Conservation (phyloP, 805 yeast genomes). For the Candida maris region DNA sequence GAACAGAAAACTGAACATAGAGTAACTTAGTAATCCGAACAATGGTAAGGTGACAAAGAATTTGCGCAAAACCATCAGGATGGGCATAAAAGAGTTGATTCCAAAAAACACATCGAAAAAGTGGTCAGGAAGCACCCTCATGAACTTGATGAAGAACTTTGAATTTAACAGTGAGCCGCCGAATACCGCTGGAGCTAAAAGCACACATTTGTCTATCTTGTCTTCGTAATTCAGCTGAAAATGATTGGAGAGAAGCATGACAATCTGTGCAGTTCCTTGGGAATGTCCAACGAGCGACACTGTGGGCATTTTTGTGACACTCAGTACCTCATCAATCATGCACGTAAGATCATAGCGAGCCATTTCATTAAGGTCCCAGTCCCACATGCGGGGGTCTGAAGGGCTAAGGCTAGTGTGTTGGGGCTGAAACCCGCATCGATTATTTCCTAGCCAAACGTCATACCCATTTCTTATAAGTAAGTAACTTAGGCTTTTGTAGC, state of each 20-base stretch:
- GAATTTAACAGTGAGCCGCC: slow-evolving; percentile 75
- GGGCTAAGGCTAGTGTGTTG: slow-evolving; percentile 49
- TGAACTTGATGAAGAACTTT: slow-evolving; percentile 56
- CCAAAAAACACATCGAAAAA: slow-evolving; percentile 63
- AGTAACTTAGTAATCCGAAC: slow-evolving; percentile 64
- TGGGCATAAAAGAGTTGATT: slow-evolving; percentile 69
- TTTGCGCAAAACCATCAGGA: slow-evolving; percentile 59
- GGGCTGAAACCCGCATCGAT: slow-evolving; percentile 81
- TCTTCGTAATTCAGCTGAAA: slow-evolving; percentile 33
- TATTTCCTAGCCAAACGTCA: slow-evolving; percentile 91
- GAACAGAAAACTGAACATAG: slow-evolving; percentile 82
- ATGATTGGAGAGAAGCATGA: slow-evolving; percentile 58
- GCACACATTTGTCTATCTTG: slow-evolving; percentile 64
- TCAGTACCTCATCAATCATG: slow-evolving; percentile 58
- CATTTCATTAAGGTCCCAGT: slow-evolving; percentile 88
- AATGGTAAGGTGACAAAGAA: slow-evolving; percentile 45
- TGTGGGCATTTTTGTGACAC: slow-evolving; percentile 35
- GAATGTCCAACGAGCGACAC: slow-evolving; percentile 77
- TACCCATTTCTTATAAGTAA: slow-evolving; percentile 49
- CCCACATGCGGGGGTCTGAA: slow-evolving; percentile 66
- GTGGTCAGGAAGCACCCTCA: slow-evolving; percentile 47
- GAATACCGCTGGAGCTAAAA: slow-evolving; percentile 87
- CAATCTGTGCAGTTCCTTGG: slow-evolving; percentile 89
- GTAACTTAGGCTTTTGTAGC: slow-evolving; percentile 71
- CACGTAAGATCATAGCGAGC: slow-evolving; percentile 75